phyloP scores from a whole-genome alignment of 2,329 filamentous ascomycete species.

The Lachnellula arida region DNA sequence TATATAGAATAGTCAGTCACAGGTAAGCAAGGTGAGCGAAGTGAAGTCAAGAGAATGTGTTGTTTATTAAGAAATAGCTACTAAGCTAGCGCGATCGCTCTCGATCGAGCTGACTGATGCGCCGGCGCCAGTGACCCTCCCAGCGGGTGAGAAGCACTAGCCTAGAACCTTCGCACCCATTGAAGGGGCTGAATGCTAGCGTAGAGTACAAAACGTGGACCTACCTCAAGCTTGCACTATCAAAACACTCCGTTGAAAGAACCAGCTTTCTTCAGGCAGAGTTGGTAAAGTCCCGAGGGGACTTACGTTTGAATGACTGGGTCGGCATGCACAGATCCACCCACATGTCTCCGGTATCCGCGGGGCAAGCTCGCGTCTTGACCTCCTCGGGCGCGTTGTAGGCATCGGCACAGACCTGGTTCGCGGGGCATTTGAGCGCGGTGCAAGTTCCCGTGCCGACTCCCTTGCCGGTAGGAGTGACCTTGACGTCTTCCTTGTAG shows the following conservation, averaged over 20 bases:
- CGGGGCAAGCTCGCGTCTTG: constrained; percentile 19
- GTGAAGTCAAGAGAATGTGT: no score
- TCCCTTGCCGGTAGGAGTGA: not conserved
- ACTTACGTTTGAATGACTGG: not conserved
- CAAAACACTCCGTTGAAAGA: not conserved
- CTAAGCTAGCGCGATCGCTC: no score
- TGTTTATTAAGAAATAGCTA: no score
- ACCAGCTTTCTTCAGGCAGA: not conserved
- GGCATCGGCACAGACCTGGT: constrained; percentile 7
- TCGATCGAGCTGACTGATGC: no score
- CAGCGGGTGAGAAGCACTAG: no score
- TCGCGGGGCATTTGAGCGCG: not conserved
- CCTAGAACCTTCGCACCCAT: no score
- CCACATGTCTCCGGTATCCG: not conserved
- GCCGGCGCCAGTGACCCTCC: no score
- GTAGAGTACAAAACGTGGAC: no score
- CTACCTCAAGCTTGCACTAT: no score
- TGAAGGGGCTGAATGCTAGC: no score
- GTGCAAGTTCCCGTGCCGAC: constrained; percentile 1
- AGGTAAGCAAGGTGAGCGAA: no score
- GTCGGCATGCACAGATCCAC: not conserved
- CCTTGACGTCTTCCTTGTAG: not conserved
- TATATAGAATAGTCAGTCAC: no score
- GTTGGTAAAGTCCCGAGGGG: not conserved
- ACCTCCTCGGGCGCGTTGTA: constrained; percentile 4